Percentiles rank a stretch among this genome's conserved stretches.
These are phyloP conservation scores for Chlorella ohadii DNA, from an alignment of 139 green algal species.

Conservation along the genomic window DNA sequence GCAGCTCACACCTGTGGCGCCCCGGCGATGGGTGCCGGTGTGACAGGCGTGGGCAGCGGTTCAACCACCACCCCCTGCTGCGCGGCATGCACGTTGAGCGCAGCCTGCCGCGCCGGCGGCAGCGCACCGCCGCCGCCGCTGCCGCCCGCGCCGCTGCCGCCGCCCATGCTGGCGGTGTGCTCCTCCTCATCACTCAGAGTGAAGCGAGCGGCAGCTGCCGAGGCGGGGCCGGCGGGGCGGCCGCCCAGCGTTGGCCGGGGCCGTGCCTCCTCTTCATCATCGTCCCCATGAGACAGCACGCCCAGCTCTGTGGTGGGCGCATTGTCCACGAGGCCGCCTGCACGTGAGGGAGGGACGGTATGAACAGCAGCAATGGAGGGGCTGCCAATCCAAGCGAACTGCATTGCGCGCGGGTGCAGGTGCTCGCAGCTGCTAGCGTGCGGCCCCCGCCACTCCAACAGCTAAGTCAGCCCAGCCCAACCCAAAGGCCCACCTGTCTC, in stretches of 20 bases:
- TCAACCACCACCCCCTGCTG: constrained; percentile 28
- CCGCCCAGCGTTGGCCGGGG: too few species aligned
- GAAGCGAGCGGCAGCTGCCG: constrained; percentile 9
- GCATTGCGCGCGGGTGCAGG: too few species aligned
- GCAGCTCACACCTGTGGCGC: neutral
- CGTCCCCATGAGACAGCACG: constrained; percentile 11
- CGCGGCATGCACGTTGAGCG: constrained; percentile 6
- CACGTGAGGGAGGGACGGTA: neutral
- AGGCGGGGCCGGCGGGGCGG: neutral
- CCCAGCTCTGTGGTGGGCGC: constrained; percentile 34
- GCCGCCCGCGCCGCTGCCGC: neutral
- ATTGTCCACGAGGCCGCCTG: neutral
- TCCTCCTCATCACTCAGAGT: constrained; percentile 32
- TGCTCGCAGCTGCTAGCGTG: too few species aligned
- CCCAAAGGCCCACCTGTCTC: neutral
- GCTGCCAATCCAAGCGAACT: too few species aligned
- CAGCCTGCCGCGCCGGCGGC: neutral
- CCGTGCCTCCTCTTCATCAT: neutral
- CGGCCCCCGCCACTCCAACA: too few species aligned
- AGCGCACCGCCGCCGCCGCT: neutral
- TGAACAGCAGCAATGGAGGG: neutral
- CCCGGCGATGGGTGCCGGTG: neutral
- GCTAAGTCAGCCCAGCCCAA: too few species aligned
- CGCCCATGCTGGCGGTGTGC: neutral
- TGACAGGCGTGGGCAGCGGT: constrained; percentile 13